Conservation (phyloP, 1,139 yeast genomes). For the Pichia sp. region DNA sequence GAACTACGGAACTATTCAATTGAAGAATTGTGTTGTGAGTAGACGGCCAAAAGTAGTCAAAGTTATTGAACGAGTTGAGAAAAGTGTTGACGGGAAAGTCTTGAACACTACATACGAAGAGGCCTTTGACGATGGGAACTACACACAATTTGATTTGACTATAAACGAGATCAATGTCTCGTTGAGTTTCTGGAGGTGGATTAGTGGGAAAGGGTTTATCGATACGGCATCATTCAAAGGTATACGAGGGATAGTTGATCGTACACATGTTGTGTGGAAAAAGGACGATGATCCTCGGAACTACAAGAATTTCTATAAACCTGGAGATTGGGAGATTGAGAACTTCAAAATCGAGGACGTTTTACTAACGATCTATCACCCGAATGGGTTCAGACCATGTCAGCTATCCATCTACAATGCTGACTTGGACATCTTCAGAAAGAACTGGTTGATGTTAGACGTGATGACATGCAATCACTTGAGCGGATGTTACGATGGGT, state of each 20-base stretch:
- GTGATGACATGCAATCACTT: slow-evolving; percentile 76
- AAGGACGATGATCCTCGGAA: slow-evolving; percentile 78
- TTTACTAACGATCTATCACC: slow-evolving; percentile 75
- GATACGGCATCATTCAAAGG: slow-evolving; percentile 82
- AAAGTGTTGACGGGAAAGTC: slow-evolving; percentile 15
- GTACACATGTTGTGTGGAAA: slow-evolving; percentile 82
- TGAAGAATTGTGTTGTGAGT: slow-evolving; percentile 82
- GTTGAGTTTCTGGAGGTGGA: slow-evolving; percentile 78
- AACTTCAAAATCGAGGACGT: slow-evolving; percentile 80
- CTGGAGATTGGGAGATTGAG: slow-evolving; percentile 92
- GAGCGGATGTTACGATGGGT: slow-evolving; percentile 89
- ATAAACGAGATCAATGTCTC: slow-evolving; percentile 82
- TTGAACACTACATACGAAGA: slow-evolving; percentile 12
- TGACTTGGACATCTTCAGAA: slow-evolving; percentile 71
- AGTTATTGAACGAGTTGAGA: slow-evolving; percentile 54
- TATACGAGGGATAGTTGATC: slow-evolving; percentile 83
- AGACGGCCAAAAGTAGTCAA: slow-evolving; percentile 62
- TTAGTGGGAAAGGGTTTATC: slow-evolving; percentile 82
- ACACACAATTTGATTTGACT: slow-evolving; percentile 89
- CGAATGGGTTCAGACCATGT: slow-evolving; percentile 74
- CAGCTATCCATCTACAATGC: slow-evolving; percentile 83
- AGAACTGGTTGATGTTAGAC: slow-evolving; percentile 92
- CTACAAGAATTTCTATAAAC: slow-evolving; percentile 65
- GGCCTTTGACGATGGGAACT: slow-evolving; percentile 76
- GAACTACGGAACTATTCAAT: slow-evolving; percentile 81